These are phyloP conservation scores for Diutina pseudorugosa DNA, from an alignment of 1,139 yeast species.

Conservation along the genomic window DNA sequence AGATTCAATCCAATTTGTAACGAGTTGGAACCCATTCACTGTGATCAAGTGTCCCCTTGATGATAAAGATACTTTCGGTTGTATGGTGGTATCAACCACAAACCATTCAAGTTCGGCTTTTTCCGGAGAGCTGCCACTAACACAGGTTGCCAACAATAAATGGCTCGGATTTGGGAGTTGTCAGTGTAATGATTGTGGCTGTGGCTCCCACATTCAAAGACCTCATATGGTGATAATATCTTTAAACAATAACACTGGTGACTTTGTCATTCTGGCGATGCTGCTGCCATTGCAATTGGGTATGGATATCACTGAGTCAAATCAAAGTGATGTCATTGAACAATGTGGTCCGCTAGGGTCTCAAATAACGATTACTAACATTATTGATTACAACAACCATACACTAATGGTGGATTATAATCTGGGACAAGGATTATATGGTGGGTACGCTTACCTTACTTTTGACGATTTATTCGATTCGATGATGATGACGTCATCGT, in stretches of 20 bases:
- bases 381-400: neutral
- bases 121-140: neutral
- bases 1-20: too few species aligned
- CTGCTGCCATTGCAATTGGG: neutral
- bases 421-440: neutral
- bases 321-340: neutral
- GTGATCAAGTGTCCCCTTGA: neutral
- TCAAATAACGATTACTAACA: neutral
- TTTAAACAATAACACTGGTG: neutral
- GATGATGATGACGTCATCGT: too few species aligned
- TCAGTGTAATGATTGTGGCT: neutral
- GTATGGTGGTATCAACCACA: neutral
- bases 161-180: neutral
- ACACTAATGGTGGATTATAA: neutral
- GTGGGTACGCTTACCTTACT: neutral
- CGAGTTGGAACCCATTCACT: neutral
- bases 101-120: neutral
- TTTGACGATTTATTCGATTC: neutral
- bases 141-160: too few species aligned
- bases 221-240: neutral
- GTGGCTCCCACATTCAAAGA: neutral
- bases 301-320: neutral
- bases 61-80: neutral
- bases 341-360: neutral
- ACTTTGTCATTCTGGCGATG: too few species aligned